phyloP scores from a whole-genome alignment of 225 moss, liverwort and hornwort species.

The Physcomitrium patens region DNA sequence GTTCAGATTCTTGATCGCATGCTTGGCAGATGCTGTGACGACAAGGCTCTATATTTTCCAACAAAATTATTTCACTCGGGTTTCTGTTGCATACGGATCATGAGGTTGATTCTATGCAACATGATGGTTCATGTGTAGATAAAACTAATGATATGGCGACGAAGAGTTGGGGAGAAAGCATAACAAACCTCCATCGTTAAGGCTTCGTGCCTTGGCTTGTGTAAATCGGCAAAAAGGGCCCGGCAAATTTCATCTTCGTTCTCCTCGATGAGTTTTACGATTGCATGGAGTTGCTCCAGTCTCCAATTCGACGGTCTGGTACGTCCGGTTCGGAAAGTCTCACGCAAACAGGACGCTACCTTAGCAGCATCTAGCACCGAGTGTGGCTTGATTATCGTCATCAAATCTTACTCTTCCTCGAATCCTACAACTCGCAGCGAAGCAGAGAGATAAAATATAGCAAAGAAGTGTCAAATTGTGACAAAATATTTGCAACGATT shows the following conservation, averaged over 20 bases:
- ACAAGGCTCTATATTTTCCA: neutral
- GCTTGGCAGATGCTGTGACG: neutral
- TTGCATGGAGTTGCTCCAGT: slow-evolving; percentile 20
- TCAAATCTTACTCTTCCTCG: neutral
- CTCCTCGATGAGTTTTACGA: slow-evolving; percentile 18
- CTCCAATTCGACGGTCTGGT: slow-evolving; percentile 21
- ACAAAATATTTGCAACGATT: neutral
- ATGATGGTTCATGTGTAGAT: no score
- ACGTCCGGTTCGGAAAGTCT: neutral
- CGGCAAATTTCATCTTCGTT: slow-evolving; percentile 14
- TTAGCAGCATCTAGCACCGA: neutral
- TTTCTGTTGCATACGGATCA: no score
- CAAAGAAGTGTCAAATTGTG: neutral
- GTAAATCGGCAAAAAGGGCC: slow-evolving; percentile 6
- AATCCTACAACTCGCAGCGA: neutral
- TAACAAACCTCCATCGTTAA: slow-evolving; percentile 10
- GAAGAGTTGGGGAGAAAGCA: no score
- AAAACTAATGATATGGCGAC: no score
- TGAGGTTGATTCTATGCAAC: no score
- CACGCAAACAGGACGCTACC: slow-evolving; percentile 7
- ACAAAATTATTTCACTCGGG: neutral
- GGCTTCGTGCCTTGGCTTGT: slow-evolving; percentile 22
- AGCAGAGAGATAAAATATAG: neutral
- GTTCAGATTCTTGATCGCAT: slow-evolving; percentile 9
- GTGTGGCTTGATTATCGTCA: neutral